A percentile compares a stretch with the other conserved stretches of the same genome.
Evolutionary conservation across 1,284 basidiomycete genomes (phyloP).

Genomic region (Polyporus tsugae): DNA sequence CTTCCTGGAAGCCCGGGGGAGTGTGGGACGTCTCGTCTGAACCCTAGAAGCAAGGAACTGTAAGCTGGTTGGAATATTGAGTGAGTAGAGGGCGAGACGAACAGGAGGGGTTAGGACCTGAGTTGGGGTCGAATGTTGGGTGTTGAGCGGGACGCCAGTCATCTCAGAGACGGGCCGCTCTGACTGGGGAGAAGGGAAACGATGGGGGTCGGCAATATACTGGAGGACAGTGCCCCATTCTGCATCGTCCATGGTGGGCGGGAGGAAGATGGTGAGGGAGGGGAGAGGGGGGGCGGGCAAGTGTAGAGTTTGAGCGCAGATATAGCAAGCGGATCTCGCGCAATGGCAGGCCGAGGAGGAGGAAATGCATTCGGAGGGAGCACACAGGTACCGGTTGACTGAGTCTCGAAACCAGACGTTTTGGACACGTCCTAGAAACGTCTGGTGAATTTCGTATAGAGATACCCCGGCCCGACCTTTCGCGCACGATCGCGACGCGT

Average conservation of each 20-base stretch:
- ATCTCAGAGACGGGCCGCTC: constrained; percentile 47
- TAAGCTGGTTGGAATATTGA: constrained; percentile 1
- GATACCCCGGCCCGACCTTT: too few species aligned
- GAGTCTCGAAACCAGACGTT: too few species aligned
- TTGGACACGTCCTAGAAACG: too few species aligned
- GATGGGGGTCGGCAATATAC: constrained; percentile 65
- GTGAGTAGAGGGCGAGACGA: constrained; percentile 37
- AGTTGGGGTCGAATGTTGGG: constrained; percentile 29
- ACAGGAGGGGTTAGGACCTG: constrained; percentile 77
- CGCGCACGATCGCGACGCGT: too few species aligned
- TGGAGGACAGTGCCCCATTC: constrained; percentile 73
- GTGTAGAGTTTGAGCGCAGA: constrained; percentile 3
- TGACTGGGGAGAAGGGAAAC: constrained; percentile 45
- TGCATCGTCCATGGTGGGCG: constrained; percentile 48
- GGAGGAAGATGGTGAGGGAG: constrained; percentile 2
- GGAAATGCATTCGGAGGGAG: constrained; percentile 4
- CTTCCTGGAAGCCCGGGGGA: constrained; percentile 45
- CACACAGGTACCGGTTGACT: too few species aligned
- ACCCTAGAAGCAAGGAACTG: constrained; percentile 32
- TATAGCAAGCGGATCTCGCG: constrained; percentile 7
- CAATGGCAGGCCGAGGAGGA: not conserved
- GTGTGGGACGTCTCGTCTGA: constrained; percentile 42
- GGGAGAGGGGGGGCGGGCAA: constrained; percentile 5
- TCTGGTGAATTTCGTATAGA: too few species aligned
- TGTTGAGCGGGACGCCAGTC: constrained; percentile 30